A percentile compares a stretch with the other conserved stretches of the same genome.
phyloP scores from a whole-genome alignment of 2,329 filamentous ascomycete species.

The Passalora sequoiae region DNA sequence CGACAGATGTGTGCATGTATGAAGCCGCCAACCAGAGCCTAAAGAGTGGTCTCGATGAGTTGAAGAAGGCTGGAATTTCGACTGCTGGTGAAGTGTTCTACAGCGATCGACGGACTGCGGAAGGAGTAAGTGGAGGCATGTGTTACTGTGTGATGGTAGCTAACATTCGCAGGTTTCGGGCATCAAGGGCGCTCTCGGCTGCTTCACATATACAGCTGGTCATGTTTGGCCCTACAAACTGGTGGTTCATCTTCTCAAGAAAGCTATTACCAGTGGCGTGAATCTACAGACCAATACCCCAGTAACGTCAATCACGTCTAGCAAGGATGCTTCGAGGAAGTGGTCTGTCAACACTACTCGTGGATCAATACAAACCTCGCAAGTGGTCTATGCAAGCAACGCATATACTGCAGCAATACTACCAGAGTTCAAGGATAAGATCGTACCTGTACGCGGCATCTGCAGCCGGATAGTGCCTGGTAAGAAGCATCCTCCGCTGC shows the following conservation, averaged over 20 bases:
- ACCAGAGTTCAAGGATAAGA: conserved; percentile 34
- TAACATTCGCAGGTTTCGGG: conserved; percentile 31
- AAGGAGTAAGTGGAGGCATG: conserved; percentile 23
- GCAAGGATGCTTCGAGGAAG: not conserved
- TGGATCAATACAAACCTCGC: conserved; percentile 26
- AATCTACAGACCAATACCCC: conserved; percentile 71
- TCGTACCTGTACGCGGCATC: conserved; percentile 37
- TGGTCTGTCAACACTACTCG: conserved; percentile 23
- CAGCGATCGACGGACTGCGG: conserved; percentile 26
- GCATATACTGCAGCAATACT: conserved; percentile 28
- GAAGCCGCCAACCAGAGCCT: conserved; percentile 22
- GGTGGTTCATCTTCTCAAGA: conserved; percentile 23
- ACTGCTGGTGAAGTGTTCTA: conserved; percentile 31
- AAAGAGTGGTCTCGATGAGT: conserved; percentile 29
- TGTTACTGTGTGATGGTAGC: not conserved
- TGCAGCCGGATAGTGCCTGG: conserved; percentile 40
- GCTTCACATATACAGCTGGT: conserved; percentile 47
- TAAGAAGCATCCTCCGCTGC: conserved; percentile 20
- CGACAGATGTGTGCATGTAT: conserved; percentile 38
- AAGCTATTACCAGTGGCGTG: conserved; percentile 44
- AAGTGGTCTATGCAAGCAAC: conserved; percentile 32
- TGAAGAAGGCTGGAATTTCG: conserved; percentile 29
- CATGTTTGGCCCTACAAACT: conserved; percentile 32
- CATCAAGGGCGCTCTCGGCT: conserved; percentile 36
- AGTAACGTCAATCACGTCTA: conserved; percentile 73